Conservation (phyloP, 2,329 filamentous ascomycete genomes). For the Gnomoniopsis sp. region DNA sequence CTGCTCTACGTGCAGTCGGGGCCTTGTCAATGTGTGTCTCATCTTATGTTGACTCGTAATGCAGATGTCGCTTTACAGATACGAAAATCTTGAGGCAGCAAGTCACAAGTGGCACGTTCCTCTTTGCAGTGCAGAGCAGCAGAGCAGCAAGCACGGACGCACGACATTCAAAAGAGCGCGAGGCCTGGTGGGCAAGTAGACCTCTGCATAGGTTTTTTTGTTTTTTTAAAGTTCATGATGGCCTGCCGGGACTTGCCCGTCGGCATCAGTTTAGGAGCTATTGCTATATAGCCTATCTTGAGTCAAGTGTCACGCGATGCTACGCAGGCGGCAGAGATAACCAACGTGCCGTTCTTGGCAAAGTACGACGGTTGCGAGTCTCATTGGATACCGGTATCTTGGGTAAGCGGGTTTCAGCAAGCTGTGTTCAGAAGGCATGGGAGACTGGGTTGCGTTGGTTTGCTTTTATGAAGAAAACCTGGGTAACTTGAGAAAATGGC, state of each 20-base stretch:
- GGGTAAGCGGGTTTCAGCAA: background rate
- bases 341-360: background rate
- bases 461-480: no score
- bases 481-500: no score
- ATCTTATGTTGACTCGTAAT: background rate
- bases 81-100: background rate
- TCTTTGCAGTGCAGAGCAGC: background rate
- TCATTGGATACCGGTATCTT: background rate
- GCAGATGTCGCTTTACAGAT: background rate
- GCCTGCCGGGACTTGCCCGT: background rate
- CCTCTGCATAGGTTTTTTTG: background rate
- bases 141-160: no score
- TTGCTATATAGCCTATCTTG: no score
- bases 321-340: background rate
- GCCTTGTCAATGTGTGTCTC: background rate
- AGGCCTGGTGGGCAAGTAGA: background rate
- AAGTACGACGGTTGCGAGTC: background rate
- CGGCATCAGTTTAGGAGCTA: background rate
- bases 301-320: background rate
- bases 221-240: background rate
- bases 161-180: no score
- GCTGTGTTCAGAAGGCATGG: no score
- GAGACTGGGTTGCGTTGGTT: no score
- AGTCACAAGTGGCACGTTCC: background rate
- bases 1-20: slow-evolving; percentile 9